Evolutionary conservation across 768 basidiomycete genomes (phyloP), one percentile per base, ranked within the genome.

Genomic region (Rhodotorula kratochvilovae): DNA sequence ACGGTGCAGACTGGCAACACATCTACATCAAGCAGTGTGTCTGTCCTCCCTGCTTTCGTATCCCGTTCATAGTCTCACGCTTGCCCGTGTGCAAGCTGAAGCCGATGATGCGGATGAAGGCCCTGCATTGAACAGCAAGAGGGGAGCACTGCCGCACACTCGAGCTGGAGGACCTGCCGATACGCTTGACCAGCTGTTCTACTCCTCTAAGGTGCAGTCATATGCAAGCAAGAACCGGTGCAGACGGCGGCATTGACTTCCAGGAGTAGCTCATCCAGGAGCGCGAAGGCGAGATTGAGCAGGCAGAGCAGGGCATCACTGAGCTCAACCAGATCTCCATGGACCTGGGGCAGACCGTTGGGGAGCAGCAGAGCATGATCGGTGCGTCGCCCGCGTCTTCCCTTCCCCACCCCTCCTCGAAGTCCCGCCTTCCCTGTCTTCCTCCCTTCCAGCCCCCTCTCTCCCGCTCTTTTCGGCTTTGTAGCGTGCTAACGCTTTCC

Each of bases 261-360:
- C 96, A 98, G 80, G 95, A 99, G 79, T 90, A 91, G 17, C 82
- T 98, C 48, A 92, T 96, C 63, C 88, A 89, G 62, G 96, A 99
- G 79, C 89, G 96, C 27, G 95, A 99, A 80, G 84, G 84, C 0
- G 96, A 98, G 78, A 98, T 98, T 66, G 87, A 90, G 61, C 93
- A 97, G 79, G 98, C 98, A 61, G 96, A 99, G 81, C 88, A 87
- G 13, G 95, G 96, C 13, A 97, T 99, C 66, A 92, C 95, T 77
- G 95, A 99, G 80, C 81, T 99, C 57, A 86, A 90, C 36, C 92
- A 97, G 81, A 97, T 99, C 78, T 98, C 98, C 84, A 87, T 90
- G 61, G 94, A 98, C 81, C 82, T 99, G 57, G 95, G 94, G 55
- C 94, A 92, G 25, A 84, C 98, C 57, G 94, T 99, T 2, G 87